Percentiles rank a stretch among this genome's conserved stretches.
Evolutionary conservation across 108 stramenopile genomes (phyloP).

Genomic region (Cyclotella distinguenda): DNA sequence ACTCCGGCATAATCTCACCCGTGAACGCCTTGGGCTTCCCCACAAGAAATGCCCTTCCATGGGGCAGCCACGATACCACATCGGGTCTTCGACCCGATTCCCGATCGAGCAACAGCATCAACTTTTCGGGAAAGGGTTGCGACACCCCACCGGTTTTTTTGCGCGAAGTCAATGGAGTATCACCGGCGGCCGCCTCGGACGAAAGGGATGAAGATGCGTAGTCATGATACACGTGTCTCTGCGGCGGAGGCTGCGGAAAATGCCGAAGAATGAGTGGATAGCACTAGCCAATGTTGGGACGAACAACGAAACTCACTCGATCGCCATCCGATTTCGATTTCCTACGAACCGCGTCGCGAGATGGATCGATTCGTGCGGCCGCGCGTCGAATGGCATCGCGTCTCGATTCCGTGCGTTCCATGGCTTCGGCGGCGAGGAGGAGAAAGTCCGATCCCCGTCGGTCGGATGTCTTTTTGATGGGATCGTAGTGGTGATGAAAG

Average conservation of each 20-base stretch:
- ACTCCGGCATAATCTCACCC: conserved; percentile 81
- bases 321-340: neutral
- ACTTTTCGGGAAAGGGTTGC: conserved; percentile 83
- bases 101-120: conserved; percentile 71
- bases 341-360: neutral
- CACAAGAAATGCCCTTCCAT: conserved; percentile 88
- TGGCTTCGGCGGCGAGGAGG: conserved; percentile 34
- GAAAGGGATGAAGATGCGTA: conserved; percentile 63
- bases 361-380: conserved; percentile 19
- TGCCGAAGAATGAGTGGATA: neutral
- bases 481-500: neutral
- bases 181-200: neutral
- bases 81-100: conserved; percentile 41
- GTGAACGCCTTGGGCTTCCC: conserved; percentile 84
- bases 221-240: conserved; percentile 75
- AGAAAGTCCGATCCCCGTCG: conserved; percentile 41
- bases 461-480: neutral
- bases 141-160: conserved; percentile 89
- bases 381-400: conserved; percentile 39
- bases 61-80: conserved; percentile 71
- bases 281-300: neutral
- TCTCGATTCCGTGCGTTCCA: conserved; percentile 30
- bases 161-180: conserved; percentile 10
- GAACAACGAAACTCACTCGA: no score
- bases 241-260: conserved; percentile 9